Evolutionary conservation across 805 yeast species (phyloP).

Genomic region (Starmerella geochares): DNA sequence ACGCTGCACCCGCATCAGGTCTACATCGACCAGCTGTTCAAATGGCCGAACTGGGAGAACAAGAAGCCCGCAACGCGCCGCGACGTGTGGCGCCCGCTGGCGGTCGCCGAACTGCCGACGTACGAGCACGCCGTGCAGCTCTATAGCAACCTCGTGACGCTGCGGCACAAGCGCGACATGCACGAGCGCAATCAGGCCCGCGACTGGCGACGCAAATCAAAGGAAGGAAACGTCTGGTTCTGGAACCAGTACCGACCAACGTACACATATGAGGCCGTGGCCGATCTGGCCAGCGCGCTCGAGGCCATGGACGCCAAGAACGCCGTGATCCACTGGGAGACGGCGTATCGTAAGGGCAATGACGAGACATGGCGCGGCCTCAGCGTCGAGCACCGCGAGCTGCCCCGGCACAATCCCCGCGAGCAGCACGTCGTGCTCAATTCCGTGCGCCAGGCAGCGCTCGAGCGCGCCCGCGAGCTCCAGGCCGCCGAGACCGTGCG

Average conservation of each 20-base stretch:
- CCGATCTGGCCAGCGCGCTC: slow-evolving; percentile 64
- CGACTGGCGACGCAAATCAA: slow-evolving; percentile 58
- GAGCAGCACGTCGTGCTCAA: slow-evolving; percentile 59
- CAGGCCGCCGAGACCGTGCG: slow-evolving; percentile 9
- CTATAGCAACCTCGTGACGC: slow-evolving; percentile 60
- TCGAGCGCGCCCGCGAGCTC: slow-evolving; percentile 13
- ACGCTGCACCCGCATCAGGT: slow-evolving; percentile 45
- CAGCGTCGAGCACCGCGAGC: slow-evolving; percentile 48
- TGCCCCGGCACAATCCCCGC: slow-evolving; percentile 48
- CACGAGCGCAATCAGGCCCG: slow-evolving; percentile 48
- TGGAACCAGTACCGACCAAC: slow-evolving; percentile 84
- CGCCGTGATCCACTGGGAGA: slow-evolving; percentile 68
- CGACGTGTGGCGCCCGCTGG: slow-evolving; percentile 86
- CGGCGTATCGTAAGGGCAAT: slow-evolving; percentile 78
- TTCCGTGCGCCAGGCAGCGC: slow-evolving; percentile 30
- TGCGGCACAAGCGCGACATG: slow-evolving; percentile 64
- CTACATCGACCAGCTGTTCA: slow-evolving; percentile 59
- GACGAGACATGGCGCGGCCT: slow-evolving; percentile 57
- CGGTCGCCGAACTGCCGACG: slow-evolving; percentile 44
- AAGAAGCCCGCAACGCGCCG: slow-evolving; percentile 66
- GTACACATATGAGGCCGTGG: slow-evolving; percentile 80
- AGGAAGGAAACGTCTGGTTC: slow-evolving; percentile 74
- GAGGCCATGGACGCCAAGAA: slow-evolving; percentile 38
- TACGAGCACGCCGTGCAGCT: slow-evolving; percentile 56
- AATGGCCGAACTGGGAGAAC: slow-evolving; percentile 83